These are phyloP conservation scores for Gastrolobium bilobum DNA, from an alignment of 306 rosid genomes.

Conservation along the genomic window DNA sequence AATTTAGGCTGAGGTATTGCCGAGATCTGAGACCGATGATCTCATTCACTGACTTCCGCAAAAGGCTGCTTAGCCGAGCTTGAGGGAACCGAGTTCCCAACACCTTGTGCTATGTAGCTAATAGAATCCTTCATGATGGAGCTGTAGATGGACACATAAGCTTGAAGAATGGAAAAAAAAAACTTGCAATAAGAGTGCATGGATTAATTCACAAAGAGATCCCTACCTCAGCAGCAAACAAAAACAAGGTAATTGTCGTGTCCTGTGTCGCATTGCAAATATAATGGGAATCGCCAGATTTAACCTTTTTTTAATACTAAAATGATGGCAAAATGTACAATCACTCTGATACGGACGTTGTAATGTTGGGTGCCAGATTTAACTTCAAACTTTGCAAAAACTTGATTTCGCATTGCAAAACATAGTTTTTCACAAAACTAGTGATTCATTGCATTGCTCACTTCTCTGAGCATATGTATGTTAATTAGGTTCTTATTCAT, in stretches of 20 bases:
- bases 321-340: no score
- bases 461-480: neutral
- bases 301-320: no score
- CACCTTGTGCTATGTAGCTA: no score
- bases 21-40: no score
- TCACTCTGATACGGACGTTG: no score
- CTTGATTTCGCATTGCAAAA: no score
- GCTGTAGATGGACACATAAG: neutral
- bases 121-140: no score
- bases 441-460: constrained; percentile 38
- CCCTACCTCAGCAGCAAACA: constrained; percentile 19
- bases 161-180: neutral
- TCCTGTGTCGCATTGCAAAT: constrained; percentile 22
- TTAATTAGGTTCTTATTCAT: neutral
- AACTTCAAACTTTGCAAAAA: constrained; percentile 32
- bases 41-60: no score
- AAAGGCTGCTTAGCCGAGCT: no score
- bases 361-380: no score
- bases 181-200: neutral
- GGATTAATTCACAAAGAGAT: constrained; percentile 43
- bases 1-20: no score
- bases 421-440: constrained; percentile 68
- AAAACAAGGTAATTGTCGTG: neutral
- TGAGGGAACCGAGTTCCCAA: no score
- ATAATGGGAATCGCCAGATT: constrained; percentile 74